These are phyloP conservation scores for Cladosporium sp. DNA, from an alignment of 2,329 filamentous ascomycete species.

Conservation along the genomic window DNA sequence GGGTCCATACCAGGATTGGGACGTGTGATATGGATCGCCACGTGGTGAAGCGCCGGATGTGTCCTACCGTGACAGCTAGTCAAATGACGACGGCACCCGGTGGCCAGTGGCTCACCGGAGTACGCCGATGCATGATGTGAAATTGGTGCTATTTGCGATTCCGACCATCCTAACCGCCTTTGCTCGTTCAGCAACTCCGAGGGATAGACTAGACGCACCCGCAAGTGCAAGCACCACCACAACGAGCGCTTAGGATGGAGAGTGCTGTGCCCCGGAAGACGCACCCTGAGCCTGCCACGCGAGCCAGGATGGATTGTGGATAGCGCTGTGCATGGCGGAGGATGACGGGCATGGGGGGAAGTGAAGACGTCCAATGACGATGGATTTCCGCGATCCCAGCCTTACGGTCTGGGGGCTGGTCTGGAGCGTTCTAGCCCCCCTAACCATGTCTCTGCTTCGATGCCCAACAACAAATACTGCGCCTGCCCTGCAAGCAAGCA, in stretches of 20 bases:
- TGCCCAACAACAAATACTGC: neutral
- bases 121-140: neutral
- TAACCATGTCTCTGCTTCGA: neutral
- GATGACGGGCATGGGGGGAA: neutral
- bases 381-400: neutral
- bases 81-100: neutral
- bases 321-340: neutral
- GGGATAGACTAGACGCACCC: neutral
- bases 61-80: neutral
- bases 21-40: constrained; percentile 2
- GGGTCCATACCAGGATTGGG: neutral
- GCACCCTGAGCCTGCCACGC: neutral
- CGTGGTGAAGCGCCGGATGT: constrained; percentile 9
- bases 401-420: neutral
- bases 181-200: neutral
- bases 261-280: neutral
- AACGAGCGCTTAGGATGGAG: neutral
- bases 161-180: neutral
- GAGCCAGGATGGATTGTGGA: neutral
- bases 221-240: neutral
- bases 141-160: neutral
- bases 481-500: neutral
- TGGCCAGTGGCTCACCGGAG: neutral
- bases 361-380: constrained; percentile 4
- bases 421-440: neutral